Evolutionary conservation across 1,284 basidiomycete genomes (phyloP).

Genomic region (Ustilago nuda): DNA sequence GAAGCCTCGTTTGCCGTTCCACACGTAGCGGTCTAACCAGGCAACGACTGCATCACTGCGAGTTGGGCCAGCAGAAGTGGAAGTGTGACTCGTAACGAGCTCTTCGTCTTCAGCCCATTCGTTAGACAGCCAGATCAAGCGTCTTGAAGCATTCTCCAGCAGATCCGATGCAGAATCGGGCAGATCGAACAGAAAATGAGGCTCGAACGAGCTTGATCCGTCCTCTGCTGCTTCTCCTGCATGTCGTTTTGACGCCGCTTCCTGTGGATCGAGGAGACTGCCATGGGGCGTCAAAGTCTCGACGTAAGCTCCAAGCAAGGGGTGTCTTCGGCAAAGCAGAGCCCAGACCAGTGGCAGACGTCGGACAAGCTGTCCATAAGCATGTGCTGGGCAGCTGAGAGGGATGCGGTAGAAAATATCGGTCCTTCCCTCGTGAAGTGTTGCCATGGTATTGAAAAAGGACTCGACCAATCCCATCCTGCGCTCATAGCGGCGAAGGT

Average conservation of each 20-base stretch:
- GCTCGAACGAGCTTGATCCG: constrained; percentile 45
- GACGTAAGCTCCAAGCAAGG: constrained; percentile 31
- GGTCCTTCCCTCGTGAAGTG: constrained; percentile 46
- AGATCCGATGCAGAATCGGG: constrained; percentile 22
- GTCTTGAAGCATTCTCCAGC: constrained; percentile 22
- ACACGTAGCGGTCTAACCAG: constrained; percentile 42
- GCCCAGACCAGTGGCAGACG: constrained; percentile 44
- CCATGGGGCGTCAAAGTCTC: constrained; percentile 35
- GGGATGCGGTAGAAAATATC: constrained; percentile 47
- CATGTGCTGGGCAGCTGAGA: constrained; percentile 22
- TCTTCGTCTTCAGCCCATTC: constrained; percentile 19
- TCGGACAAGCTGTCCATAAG: constrained; percentile 20
- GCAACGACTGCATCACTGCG: constrained; percentile 16
- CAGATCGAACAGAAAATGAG: constrained; percentile 42
- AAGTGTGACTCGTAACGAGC: not conserved
- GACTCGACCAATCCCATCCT: constrained; percentile 49
- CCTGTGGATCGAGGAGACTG: constrained; percentile 16
- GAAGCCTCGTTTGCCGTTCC: constrained; percentile 47
- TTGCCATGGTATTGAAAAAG: constrained; percentile 52
- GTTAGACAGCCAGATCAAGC: constrained; percentile 16
- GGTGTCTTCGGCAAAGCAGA: constrained; percentile 46
- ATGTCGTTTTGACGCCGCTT: constrained; percentile 29
- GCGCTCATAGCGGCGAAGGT: constrained; percentile 26
- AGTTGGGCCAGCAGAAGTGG: not conserved
- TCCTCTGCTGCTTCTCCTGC: constrained; percentile 37